Conservation (phyloP, 2,329 filamentous ascomycete genomes). For the Ramularia endophylla region DNA sequence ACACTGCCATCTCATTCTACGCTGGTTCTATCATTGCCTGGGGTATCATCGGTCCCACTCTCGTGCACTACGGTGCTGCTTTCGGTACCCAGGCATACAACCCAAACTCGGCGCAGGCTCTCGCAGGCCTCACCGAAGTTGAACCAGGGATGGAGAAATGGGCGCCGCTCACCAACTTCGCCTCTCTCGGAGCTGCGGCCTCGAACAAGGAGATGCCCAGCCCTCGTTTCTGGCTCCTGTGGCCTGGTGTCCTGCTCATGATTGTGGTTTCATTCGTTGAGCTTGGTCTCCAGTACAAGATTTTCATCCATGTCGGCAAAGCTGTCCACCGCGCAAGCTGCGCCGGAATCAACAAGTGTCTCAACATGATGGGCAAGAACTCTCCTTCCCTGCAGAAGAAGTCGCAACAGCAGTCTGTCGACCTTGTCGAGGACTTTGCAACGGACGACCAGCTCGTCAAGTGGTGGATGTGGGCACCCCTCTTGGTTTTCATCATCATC, state of each 20-base stretch:
- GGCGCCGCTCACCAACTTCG: constrained; percentile 37
- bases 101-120: constrained; percentile 26
- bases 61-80: constrained; percentile 48
- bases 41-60: constrained; percentile 52
- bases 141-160: constrained; percentile 30
- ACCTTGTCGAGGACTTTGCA: constrained; percentile 48
- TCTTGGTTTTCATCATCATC: constrained; percentile 45
- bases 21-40: constrained; percentile 51
- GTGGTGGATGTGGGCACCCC: constrained; percentile 48
- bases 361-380: constrained; percentile 38
- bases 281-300: constrained; percentile 27
- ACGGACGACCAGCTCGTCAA: constrained; percentile 43
- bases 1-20: constrained; percentile 54
- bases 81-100: constrained; percentile 34
- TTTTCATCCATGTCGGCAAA: constrained; percentile 44
- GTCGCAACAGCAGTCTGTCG: constrained; percentile 33
- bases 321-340: constrained; percentile 45
- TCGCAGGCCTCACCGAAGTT: background rate
- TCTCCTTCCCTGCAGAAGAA: constrained; percentile 40
- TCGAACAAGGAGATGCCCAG: constrained; percentile 40
- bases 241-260: constrained; percentile 48
- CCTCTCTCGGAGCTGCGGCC: constrained; percentile 31
- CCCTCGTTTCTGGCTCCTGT: constrained; percentile 49
- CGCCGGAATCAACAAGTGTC: constrained; percentile 36
- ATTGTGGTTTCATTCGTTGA: constrained; percentile 46